Evolutionary conservation across 345 rosid genomes (phyloP).

Genomic region (Ricinus communis): DNA sequence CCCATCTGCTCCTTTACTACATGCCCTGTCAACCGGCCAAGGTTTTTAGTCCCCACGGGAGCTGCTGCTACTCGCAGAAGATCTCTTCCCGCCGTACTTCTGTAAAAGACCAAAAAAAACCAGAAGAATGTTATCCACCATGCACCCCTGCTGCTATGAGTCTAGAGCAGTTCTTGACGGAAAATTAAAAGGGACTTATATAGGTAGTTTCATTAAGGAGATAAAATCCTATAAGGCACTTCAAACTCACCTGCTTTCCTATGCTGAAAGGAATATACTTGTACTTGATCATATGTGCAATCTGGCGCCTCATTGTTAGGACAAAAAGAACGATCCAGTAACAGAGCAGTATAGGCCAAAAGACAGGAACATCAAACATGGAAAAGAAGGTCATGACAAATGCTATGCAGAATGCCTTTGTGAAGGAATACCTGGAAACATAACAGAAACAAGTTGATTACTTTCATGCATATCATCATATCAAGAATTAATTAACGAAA

Average conservation of each 20-base stretch:
- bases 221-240: background rate
- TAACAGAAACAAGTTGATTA: slow-evolving; percentile 15
- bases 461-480: background rate
- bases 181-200: background rate
- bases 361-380: slow-evolving; percentile 78
- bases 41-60: slow-evolving; percentile 56
- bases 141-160: background rate
- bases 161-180: background rate
- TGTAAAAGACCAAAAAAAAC: slow-evolving; percentile 14
- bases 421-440: slow-evolving; percentile 73
- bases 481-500: background rate
- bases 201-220: background rate
- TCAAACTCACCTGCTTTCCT: slow-evolving; percentile 70
- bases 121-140: background rate
- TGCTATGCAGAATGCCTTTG: slow-evolving; percentile 76
- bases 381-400: slow-evolving; percentile 85
- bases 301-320: slow-evolving; percentile 87
- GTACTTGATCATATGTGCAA: slow-evolving; percentile 90
- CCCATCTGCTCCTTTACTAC: slow-evolving; percentile 23
- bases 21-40: slow-evolving; percentile 9
- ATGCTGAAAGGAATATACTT: slow-evolving; percentile 72
- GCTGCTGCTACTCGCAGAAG: slow-evolving; percentile 54
- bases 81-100: slow-evolving; percentile 58
- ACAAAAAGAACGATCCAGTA: slow-evolving; percentile 81
- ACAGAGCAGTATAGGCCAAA: slow-evolving; percentile 86